Percentiles rank a stretch among this genome's conserved stretches.
Conservation (phyloP, 805 yeast species). For the Zygosaccharomyces bisporus region DNA sequence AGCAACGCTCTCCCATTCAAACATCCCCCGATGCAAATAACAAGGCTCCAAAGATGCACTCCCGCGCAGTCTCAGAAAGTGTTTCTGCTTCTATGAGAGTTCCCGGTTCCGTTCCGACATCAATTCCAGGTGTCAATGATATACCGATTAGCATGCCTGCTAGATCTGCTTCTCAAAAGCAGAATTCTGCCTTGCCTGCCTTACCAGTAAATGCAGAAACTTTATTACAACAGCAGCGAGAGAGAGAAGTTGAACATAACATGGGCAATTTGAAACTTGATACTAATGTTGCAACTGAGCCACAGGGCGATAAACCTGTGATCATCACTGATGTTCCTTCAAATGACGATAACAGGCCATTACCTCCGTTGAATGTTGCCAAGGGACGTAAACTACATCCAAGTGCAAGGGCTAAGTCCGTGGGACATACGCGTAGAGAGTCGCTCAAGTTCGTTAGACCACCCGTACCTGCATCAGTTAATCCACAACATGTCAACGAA, state of each 20-base stretch:
- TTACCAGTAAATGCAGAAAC: conserved; percentile 36
- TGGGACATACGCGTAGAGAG: conserved; percentile 64
- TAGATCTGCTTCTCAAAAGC: conserved; percentile 29
- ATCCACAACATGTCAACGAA: conserved; percentile 38
- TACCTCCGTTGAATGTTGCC: conserved; percentile 25
- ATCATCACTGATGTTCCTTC: conserved; percentile 4
- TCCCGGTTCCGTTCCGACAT: conserved; percentile 21
- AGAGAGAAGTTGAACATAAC: conserved; percentile 22
- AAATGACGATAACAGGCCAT: conserved; percentile 24
- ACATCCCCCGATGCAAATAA: conserved; percentile 10
- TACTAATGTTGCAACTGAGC: conserved; percentile 4
- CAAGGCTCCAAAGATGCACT: conserved; percentile 27
- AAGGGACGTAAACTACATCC: conserved; percentile 54
- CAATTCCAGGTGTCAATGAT: conserved; percentile 4
- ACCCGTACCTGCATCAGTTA: conserved; percentile 34
- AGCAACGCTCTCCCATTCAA: conserved; percentile 14
- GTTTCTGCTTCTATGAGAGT: conserved; percentile 26
- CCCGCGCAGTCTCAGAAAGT: conserved; percentile 41
- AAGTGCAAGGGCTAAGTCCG: conserved; percentile 82
- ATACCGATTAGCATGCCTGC: conserved; percentile 19
- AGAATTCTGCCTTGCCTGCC: conserved; percentile 32
- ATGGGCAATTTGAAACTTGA: conserved; percentile 20
- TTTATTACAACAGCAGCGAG: conserved; percentile 33
- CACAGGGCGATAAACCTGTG: conserved; percentile 7
- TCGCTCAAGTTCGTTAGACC: conserved; percentile 42